phyloP scores from a whole-genome alignment of 768 basidiomycete genomes.

The Pisolithus orientalis region DNA sequence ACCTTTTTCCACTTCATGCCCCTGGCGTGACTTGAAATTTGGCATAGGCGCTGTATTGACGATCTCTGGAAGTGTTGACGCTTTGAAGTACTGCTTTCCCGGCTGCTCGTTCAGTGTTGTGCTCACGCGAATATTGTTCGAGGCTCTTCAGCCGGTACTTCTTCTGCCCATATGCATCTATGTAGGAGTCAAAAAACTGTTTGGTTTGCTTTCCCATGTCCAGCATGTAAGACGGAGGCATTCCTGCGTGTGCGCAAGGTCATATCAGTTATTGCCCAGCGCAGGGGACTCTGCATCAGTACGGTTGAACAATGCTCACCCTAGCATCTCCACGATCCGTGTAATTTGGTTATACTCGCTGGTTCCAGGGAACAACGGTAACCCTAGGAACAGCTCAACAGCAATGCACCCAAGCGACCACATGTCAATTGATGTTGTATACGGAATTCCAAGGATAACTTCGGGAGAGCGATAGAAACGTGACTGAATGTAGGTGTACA shows the following conservation, averaged over 20 bases:
- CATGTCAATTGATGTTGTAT: constrained; percentile 96
- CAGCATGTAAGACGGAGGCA: constrained; percentile 89
- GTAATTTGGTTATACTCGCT: constrained; percentile 99
- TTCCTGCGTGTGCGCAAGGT: constrained; percentile 42
- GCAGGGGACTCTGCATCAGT: background rate
- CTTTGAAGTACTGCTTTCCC: constrained; percentile 98
- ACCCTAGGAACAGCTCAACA: constrained; percentile 92
- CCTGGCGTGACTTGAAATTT: constrained; percentile 70
- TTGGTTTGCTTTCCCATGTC: constrained; percentile 92
- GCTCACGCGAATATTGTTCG: constrained; percentile 94
- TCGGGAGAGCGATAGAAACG: constrained; percentile 98
- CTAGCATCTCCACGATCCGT: constrained; percentile 96
- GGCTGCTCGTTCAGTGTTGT: constrained; percentile 95
- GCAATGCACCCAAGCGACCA: constrained; percentile 99
- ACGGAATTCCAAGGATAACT: constrained; percentile 90
- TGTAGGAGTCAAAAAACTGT: constrained; percentile 85
- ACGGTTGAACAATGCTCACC: constrained; percentile 47
- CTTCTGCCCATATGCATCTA: constrained; percentile 73
- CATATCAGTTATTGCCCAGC: background rate
- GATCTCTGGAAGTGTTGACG: constrained; percentile 88
- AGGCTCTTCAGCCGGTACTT: constrained; percentile 84
- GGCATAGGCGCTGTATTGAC: constrained; percentile 95
- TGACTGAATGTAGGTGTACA: constrained; percentile 99
- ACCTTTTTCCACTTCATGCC: constrained; percentile 90
- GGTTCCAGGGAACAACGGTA: constrained; percentile 96